A percentile compares a stretch with the other conserved stretches of the same genome.
These are phyloP conservation scores for Serendipita sp. DNA, from an alignment of 768 basidiomycete genomes.

Conservation along the genomic window DNA sequence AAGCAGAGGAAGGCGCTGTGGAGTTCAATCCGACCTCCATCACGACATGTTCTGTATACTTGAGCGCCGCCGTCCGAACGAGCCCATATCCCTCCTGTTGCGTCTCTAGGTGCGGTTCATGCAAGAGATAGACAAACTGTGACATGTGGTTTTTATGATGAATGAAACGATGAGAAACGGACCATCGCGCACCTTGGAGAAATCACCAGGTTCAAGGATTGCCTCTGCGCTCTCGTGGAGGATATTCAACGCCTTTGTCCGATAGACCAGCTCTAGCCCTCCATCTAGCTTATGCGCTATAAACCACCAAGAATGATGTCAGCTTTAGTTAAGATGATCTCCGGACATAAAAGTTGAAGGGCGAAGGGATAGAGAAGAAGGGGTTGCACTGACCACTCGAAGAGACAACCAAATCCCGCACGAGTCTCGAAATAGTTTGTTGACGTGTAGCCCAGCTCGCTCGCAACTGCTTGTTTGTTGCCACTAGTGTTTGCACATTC, in stretches of 20 bases:
- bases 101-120: constrained; percentile 42
- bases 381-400: constrained; percentile 26
- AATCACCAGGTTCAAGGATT: not conserved
- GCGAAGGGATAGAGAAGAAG: too few species aligned
- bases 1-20: not conserved
- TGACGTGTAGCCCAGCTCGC: constrained; percentile 49
- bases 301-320: too few species aligned
- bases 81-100: constrained; percentile 68
- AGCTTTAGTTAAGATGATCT: too few species aligned
- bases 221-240: not conserved
- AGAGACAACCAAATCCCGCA: constrained; percentile 43
- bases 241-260: not conserved
- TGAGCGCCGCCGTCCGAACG: constrained; percentile 48
- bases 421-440: constrained; percentile 32
- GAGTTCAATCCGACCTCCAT: constrained; percentile 68
- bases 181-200: constrained; percentile 23
- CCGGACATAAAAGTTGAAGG: too few species aligned
- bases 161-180: too few species aligned
- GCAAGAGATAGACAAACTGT: constrained; percentile 68
- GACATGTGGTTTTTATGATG: not conserved
- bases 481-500: constrained; percentile 48
- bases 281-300: not conserved
- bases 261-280: not conserved
- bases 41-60: constrained; percentile 66
- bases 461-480: constrained; percentile 56